Base-by-base conservation (phyloP, 2,329 filamentous ascomycete genomes). In the Zasmidium angulare region DNA sequence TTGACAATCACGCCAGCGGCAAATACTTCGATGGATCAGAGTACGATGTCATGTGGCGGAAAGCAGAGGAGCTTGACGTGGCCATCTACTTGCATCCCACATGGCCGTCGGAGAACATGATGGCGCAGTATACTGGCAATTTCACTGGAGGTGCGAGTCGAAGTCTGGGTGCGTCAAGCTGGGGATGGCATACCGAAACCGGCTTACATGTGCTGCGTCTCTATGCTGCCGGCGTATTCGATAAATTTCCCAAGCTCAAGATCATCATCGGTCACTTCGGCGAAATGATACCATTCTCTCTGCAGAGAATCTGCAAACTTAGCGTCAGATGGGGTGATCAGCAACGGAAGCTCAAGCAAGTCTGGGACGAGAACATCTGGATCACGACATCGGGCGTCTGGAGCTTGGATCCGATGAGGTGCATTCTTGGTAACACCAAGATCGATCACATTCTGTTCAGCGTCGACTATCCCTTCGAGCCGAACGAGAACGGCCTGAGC, bases 311-410 rank as follows among this genome's bases (percentile, higher is more conserved):
- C 43, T 59, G 70, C 36, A 65, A 68, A 40, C 60, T 71, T 26
- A 56, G 66, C 52, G 52, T 60, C 69, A 64, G 69, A 6, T 73
- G 71, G 58, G 69, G 69, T 12, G 65, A 70, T 6, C 75, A 71
- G 69, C 72, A 74, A 14, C 63, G 76, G 2, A 67, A 74, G 1
- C 77, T 86, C 48, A 66, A 70, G 23, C 72, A 66, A 40, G 72
- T 74, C 4, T 79, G 73, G 74, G 76, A 75, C 9, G 64, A 79
- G 63, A 86, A 86, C 58, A 73, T 86, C 21, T 86, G 83, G 82
- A 72, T 87, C 50, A 86, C 84, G 2, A 86, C 84, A 0, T 81
- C 79, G 60, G 84, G 84, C 0, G 79, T 82, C 60, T 86, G 82
- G 73, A 78, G 76, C 46, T 57, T 85, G 36, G 76, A 79, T 40